phyloP scores from a whole-genome alignment of 139 green algal species.

The Yamagishiella unicocca region DNA sequence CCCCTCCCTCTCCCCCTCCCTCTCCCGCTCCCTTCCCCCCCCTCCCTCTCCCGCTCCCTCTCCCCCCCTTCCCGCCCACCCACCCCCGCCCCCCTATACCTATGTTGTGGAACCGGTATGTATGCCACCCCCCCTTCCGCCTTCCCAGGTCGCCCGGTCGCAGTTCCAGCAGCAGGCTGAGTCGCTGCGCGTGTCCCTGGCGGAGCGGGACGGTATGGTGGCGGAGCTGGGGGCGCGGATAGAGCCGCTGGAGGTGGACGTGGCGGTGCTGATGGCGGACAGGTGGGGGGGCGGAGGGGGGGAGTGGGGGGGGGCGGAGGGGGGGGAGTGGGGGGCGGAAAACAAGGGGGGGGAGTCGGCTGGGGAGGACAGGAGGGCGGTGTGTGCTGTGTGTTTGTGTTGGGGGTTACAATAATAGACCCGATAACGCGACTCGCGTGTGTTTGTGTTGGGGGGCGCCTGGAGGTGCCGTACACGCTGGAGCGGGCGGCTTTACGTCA shows the following conservation, averaged over 20 bases:
- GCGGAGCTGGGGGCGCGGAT: constrained; percentile 31
- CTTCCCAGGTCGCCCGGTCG: background rate
- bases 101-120: background rate
- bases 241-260: constrained; percentile 47
- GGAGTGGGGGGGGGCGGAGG: background rate
- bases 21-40: background rate
- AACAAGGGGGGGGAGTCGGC: too few species aligned
- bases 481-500: too few species aligned
- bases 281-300: constrained; percentile 17
- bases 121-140: background rate
- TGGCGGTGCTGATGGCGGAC: constrained; percentile 58
- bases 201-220: constrained; percentile 4
- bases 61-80: background rate
- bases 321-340: background rate
- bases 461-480: too few species aligned
- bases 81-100: background rate
- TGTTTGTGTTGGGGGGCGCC: too few species aligned
- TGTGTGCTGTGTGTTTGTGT: too few species aligned
- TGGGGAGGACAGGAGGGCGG: too few species aligned
- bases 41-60: background rate
- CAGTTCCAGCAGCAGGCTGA: constrained; percentile 8
- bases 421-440: too few species aligned
- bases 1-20: too few species aligned
- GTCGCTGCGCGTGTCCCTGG: background rate
- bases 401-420: background rate